Evolutionary conservation across 78 protist species (phyloP), one percentile per base, ranked within the genome.

Genomic region (Dictyostelium citrinum): DNA sequence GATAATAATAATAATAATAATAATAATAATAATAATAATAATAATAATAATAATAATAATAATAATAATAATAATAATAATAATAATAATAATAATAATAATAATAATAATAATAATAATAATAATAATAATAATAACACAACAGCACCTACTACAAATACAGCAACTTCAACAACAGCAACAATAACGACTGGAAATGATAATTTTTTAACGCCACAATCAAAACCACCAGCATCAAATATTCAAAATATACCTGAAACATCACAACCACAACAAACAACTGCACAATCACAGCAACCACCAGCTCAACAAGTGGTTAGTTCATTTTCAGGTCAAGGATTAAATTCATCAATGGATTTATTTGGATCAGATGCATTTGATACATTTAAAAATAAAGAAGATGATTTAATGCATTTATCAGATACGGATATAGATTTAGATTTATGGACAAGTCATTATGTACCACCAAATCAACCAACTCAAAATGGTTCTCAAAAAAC

Each of bases 321-420:
- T 45, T 24, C 77, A 43, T 60, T 76, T 60, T 64, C 72, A 64
- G 9, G 33, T 27, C 72, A 64, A 55, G 64, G 64, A 64, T 64
- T 64, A 64, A 61, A 29, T 61, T 76, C 84, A 55, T 84, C 83
- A 11, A 88, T 88, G 41, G 93, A 88, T 68, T 12, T 88, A 10
- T 88, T 88, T 78, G 93, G 93, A 5, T 31, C 86, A 14, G 93
- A 88, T 76, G 45, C 58, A 58, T 77, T 61, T 64, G 84, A 80
- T 58, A 37, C 55, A 7, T 41, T 49, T 46, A 80, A n/a, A 11
- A 88, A 78, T 11, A 88, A 88, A 49, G 93, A 88, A 6, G 93
- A 88, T 78, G 93, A 88, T 79, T 31, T 88, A n/a, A 88, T 88
- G 93, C 93, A 88, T 67, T 77, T 88, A 14, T 88, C 93, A 68